Percentiles rank a stretch among this genome's conserved stretches.
Conservation (phyloP, 495 filamentous ascomycete species). For the Penicillium verhagenii region DNA sequence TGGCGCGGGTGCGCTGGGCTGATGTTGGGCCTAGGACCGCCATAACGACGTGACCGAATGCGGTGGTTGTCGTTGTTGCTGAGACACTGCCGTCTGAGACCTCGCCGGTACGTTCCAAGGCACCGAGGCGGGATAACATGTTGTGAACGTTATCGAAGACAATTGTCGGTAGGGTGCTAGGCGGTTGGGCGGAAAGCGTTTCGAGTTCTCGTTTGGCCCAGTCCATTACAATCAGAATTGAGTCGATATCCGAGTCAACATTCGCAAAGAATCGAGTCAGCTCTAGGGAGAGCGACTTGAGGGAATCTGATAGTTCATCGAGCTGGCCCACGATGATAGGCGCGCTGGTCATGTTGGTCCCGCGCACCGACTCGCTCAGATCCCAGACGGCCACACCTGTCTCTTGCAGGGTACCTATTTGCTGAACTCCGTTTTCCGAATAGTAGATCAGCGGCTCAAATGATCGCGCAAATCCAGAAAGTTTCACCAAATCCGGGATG, state of each 20-base stretch:
- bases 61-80: slow-evolving; percentile 53
- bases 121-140: slow-evolving; percentile 63
- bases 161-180: slow-evolving; percentile 56
- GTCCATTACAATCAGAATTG: slow-evolving; percentile 90
- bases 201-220: slow-evolving; percentile 84
- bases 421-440: slow-evolving; percentile 80
- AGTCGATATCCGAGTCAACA: slow-evolving; percentile 88
- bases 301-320: slow-evolving; percentile 75
- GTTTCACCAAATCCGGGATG: slow-evolving; percentile 85
- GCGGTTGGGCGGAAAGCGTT: slow-evolving; percentile 51
- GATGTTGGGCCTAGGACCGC: slow-evolving; percentile 75
- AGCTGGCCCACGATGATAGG: slow-evolving; percentile 81
- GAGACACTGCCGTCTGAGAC: slow-evolving; percentile 43
- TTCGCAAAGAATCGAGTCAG: slow-evolving; percentile 86
- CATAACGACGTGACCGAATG: slow-evolving; percentile 61
- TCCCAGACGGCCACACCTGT: slow-evolving; percentile 92
- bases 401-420: slow-evolving; percentile 82
- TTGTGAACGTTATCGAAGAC: slow-evolving; percentile 78
- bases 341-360: slow-evolving; percentile 85
- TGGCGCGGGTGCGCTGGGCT: slow-evolving; percentile 73
- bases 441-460: slow-evolving; percentile 92
- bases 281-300: slow-evolving; percentile 78
- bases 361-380: slow-evolving; percentile 79
- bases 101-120: slow-evolving; percentile 55
- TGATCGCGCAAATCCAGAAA: slow-evolving; percentile 79